phyloP scores from a whole-genome alignment of 352 stramenopile species.

The Pythium rhizo-oryzae region DNA sequence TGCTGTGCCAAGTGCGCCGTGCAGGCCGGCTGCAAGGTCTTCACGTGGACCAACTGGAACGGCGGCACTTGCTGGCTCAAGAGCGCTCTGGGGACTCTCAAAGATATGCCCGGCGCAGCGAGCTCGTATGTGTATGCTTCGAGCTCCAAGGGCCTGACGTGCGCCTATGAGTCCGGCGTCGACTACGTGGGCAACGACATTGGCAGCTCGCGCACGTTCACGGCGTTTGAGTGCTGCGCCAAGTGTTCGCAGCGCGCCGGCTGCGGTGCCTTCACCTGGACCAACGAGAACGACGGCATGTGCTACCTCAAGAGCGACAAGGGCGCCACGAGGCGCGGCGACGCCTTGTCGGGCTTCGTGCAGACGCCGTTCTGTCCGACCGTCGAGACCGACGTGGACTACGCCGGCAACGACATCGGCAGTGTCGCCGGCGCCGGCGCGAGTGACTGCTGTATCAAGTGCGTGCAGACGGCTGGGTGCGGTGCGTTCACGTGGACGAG shows the following conservation, averaged over 20 bases:
- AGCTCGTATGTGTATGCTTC: too few relatives aligned
- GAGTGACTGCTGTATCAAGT: slow-evolving; percentile 21
- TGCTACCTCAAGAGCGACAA: slow-evolving; percentile 10
- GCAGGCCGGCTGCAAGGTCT: slow-evolving; percentile 7
- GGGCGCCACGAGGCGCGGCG: too few relatives aligned
- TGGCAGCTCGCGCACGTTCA: not conserved
- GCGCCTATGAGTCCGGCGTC: slow-evolving; percentile 5
- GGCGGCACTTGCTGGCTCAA: slow-evolving; percentile 45
- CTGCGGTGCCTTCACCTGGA: slow-evolving; percentile 16
- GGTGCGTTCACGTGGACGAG: not conserved
- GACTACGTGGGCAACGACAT: slow-evolving; percentile 23
- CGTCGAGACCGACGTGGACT: slow-evolving; percentile 22
- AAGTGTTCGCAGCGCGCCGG: not conserved
- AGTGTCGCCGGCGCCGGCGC: not conserved
- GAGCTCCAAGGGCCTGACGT: too few relatives aligned
- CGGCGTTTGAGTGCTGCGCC: too few relatives aligned
- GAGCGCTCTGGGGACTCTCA: too few relatives aligned
- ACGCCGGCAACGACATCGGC: slow-evolving; percentile 31
- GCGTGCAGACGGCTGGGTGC: not conserved
- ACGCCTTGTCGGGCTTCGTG: too few relatives aligned
- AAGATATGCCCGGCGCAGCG: too few relatives aligned
- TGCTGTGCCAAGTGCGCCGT: slow-evolving; percentile 21
- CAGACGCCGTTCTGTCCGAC: not conserved
- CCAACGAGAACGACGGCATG: not conserved
- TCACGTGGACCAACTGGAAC: slow-evolving; percentile 49